A percentile compares a stretch with the other conserved stretches of the same genome.
These are phyloP conservation scores for Closterium sp. DNA, from an alignment of 139 green algal species.

Conservation along the genomic window DNA sequence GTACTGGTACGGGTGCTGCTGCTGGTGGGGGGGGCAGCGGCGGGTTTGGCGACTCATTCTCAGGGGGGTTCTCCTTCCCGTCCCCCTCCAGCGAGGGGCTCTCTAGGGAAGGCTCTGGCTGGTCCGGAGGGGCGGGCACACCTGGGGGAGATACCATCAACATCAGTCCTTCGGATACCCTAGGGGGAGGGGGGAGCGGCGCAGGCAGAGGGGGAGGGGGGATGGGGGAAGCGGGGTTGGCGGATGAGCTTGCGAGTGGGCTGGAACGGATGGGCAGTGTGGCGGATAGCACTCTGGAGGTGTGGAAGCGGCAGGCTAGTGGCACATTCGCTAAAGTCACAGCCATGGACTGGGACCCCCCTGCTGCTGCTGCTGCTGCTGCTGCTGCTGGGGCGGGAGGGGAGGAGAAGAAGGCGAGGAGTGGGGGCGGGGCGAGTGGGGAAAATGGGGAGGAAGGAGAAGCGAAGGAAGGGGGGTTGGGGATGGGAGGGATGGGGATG, in stretches of 20 bases:
- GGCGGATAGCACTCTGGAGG: background rate
- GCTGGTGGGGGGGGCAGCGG: background rate
- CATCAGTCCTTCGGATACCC: background rate
- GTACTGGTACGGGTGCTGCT: background rate
- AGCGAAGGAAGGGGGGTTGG: background rate
- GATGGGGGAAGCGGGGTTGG: constrained; percentile 39
- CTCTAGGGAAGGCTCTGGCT: constrained; percentile 33
- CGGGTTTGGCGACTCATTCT: constrained; percentile 27
- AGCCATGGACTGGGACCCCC: background rate
- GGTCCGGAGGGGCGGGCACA: constrained; percentile 24
- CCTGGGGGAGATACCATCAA: constrained; percentile 6
- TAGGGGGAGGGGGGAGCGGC: background rate
- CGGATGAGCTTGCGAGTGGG: constrained; percentile 12
- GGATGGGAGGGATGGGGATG: background rate
- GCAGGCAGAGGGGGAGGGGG: constrained; percentile 11
- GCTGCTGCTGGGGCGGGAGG: background rate
- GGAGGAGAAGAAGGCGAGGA: background rate
- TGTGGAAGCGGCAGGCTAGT: background rate
- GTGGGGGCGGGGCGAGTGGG: background rate
- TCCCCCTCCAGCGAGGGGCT: constrained; percentile 20
- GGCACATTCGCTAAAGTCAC: background rate
- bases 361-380: background rate
- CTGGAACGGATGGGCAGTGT: constrained; percentile 3
- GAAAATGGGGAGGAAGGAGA: background rate
- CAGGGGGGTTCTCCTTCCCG: constrained; percentile 38